Conservation (phyloP, 768 basidiomycete genomes). For the Chalciporus chontae region DNA sequence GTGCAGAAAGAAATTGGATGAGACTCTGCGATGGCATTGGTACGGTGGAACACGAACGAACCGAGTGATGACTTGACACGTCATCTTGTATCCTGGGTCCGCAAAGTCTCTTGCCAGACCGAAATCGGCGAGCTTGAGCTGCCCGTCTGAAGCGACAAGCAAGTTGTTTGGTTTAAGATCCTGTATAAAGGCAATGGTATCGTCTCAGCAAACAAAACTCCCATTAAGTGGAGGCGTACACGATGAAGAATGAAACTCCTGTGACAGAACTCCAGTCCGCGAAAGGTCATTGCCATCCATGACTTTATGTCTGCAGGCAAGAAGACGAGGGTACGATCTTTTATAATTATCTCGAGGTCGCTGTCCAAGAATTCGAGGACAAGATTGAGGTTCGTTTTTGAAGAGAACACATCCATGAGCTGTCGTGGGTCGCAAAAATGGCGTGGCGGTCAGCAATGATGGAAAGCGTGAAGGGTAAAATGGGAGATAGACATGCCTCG, state of each 20-base stretch:
- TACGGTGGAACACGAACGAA: constrained; percentile 34
- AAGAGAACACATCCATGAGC: constrained; percentile 96
- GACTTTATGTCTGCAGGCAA: constrained; percentile 95
- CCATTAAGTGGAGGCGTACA: constrained; percentile 42
- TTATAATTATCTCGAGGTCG: constrained; percentile 96
- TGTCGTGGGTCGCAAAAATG: constrained; percentile 28
- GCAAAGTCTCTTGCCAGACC: constrained; percentile 96
- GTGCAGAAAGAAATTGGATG: background rate
- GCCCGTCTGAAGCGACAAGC: constrained; percentile 85
- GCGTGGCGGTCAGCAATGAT: background rate
- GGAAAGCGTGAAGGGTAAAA: background rate
- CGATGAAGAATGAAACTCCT: constrained; percentile 91
- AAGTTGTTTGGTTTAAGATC: constrained; percentile 99
- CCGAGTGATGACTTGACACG: constrained; percentile 97
- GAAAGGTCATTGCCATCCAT: constrained; percentile 98
- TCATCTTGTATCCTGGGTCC: constrained; percentile 96
- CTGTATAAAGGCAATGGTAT: constrained; percentile 37
- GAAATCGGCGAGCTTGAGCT: constrained; percentile 97
- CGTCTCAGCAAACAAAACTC: constrained; percentile 11
- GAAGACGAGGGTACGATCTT: constrained; percentile 89
- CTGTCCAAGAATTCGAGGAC: constrained; percentile 96
- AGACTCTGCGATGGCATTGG: background rate
- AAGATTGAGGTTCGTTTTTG: constrained; percentile 93
- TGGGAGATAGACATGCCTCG: constrained; percentile 49
- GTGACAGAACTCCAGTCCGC: constrained; percentile 98